Percentiles rank a stretch among this genome's conserved stretches.
Evolutionary conservation across 179 eudicot genomes (phyloP).

Genomic region (Silene coronaria): DNA sequence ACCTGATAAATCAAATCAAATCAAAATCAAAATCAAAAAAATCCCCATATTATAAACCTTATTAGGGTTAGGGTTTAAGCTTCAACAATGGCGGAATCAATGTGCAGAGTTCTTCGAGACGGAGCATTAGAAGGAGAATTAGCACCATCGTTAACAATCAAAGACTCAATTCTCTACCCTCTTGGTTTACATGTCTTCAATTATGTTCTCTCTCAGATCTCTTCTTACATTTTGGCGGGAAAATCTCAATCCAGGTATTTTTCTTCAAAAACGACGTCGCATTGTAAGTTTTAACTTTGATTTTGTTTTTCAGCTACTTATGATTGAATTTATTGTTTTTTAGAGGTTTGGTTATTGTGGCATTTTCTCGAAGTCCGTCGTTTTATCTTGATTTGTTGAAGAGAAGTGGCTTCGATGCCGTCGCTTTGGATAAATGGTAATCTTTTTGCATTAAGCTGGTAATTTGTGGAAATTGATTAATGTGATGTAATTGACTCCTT

Average conservation of each 20-base stretch:
- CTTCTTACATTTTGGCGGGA: constrained; percentile 50
- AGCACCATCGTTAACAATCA: constrained; percentile 64
- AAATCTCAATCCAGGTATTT: constrained; percentile 57
- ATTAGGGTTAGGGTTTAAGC: constrained; percentile 31
- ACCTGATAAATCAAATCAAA: background rate
- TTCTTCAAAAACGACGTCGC: background rate
- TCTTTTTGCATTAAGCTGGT: background rate
- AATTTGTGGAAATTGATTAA: background rate
- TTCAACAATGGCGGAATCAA: constrained; percentile 59
- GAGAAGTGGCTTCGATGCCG: constrained; percentile 33
- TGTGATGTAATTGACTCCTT: background rate
- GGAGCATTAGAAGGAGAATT: constrained; percentile 72
- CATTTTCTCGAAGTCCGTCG: constrained; percentile 56
- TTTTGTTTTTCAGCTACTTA: background rate
- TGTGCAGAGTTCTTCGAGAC: constrained; percentile 62
- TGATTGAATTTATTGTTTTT: background rate
- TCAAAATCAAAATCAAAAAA: background rate
- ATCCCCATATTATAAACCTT: constrained; percentile 14
- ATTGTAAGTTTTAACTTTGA: background rate
- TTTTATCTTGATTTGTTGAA: constrained; percentile 49
- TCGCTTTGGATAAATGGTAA: constrained; percentile 43
- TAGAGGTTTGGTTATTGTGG: constrained; percentile 66
- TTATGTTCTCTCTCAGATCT: constrained; percentile 57
- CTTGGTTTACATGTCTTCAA: constrained; percentile 54
- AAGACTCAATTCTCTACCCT: constrained; percentile 50